These are phyloP conservation scores for Chrysosporium keratinophilum DNA, from an alignment of 2,329 filamentous ascomycete genomes.

Conservation along the genomic window DNA sequence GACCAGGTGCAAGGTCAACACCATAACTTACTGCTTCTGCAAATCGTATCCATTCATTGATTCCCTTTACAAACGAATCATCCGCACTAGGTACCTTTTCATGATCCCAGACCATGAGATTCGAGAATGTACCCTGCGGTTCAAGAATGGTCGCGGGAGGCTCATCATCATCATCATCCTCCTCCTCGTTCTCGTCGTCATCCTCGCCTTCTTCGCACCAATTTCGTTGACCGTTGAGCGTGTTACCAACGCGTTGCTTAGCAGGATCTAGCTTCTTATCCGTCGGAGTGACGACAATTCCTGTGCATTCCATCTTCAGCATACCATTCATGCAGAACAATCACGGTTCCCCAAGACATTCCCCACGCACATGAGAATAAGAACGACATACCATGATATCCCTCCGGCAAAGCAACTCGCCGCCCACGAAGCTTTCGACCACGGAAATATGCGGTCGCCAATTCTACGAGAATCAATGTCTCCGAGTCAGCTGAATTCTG, in stretches of 20 bases:
- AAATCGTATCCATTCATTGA: conserved; percentile 72
- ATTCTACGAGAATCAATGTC: conserved; percentile 1
- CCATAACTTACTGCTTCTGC: conserved; percentile 53
- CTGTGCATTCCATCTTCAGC: conserved; percentile 25
- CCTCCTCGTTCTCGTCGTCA: conserved; percentile 27
- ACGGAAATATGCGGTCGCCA: conserved; percentile 58
- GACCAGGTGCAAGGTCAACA: not conserved
- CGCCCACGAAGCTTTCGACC: conserved; percentile 69
- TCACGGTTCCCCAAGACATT: no score
- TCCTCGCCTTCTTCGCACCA: not conserved
- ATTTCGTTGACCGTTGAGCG: not conserved
- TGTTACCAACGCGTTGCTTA: not conserved
- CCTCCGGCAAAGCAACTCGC: conserved; percentile 54
- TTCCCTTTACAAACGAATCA: conserved; percentile 62
- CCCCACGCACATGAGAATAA: no score
- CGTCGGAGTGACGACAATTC: conserved; percentile 48
- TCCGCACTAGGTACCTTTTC: conserved; percentile 53
- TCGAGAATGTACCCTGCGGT: conserved; percentile 58
- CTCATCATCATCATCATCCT: conserved; percentile 40
- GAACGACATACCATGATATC: conserved; percentile 47
- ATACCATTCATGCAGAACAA: not conserved
- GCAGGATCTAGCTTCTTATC: conserved; percentile 25
- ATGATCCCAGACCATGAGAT: conserved; percentile 75
- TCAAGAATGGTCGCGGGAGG: conserved; percentile 49
- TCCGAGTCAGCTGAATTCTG: not conserved